Evolutionary conservation across 495 filamentous ascomycete genomes (phyloP), one percentile per base, ranked within the genome.

Genomic region (Daldinia vernicosa): DNA sequence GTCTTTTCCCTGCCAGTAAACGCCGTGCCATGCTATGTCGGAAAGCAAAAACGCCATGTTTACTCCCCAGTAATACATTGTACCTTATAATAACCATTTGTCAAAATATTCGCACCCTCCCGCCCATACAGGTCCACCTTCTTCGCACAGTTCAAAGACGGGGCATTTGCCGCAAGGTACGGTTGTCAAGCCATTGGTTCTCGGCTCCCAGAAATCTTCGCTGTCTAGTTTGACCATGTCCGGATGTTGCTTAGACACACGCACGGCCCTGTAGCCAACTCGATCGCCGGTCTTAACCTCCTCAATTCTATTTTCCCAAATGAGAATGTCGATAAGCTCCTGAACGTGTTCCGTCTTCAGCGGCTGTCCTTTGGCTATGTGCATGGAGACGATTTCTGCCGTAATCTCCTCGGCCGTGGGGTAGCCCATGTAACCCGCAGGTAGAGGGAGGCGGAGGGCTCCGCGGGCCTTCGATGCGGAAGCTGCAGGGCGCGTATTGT

Each of bases 131-230:
- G 91, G 91, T 1, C 93, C 94, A 6, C 91, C 93, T 60, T 95
- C 92, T 53, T 90, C 90, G 79, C 95, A 99, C 19, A 97, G 83
- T 40, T 91, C 88, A 80, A 97, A 96, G n/a, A 98, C 95, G 0
- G 96, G 95, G 77, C 95, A 99, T 67, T 87, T 84, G 15, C 93
- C 95, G 82, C 95, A 99, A 7, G 95, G 95, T 3, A 89, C 89
- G 72, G 97, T 93, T 1, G 91, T 95, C 75, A 96, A 88, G 24
- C 92, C 93, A 62, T 81, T 85, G 79, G 66, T 75, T 60, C 51
- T 79, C 32, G 81, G 76, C 64, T 86, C 82, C 55, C 76, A 78
- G 39, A 80, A 80, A 66, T 86, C 82, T 26, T 85, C 81, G 53
- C 78, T 74, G 63, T 76, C 72, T 7, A 79, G 69, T 26, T 77